Conservation (phyloP, 768 basidiomycete species). For the Termitomyces sp. region DNA sequence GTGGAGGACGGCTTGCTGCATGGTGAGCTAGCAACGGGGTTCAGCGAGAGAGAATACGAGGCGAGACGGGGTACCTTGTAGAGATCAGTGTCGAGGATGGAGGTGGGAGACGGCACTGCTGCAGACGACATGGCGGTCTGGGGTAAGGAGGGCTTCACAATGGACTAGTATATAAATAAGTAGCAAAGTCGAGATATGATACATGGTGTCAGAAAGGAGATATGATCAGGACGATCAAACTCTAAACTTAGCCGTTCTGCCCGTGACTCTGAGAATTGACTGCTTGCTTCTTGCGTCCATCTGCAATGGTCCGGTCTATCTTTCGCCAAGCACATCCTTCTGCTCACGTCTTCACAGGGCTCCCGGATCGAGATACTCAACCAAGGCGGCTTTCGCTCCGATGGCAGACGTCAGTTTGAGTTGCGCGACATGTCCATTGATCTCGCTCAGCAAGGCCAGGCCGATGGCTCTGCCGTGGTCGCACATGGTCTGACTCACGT, state of each 20-base stretch:
- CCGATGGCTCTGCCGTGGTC: constrained; percentile 83
- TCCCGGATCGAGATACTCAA: constrained; percentile 73
- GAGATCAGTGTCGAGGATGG: constrained; percentile 87
- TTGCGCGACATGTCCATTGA: constrained; percentile 78
- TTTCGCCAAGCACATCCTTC: not conserved
- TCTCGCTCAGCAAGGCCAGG: constrained; percentile 65
- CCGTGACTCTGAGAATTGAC: not conserved
- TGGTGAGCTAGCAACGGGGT: constrained; percentile 59
- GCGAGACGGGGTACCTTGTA: constrained; percentile 63
- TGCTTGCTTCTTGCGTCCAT: not conserved
- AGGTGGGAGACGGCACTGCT: constrained; percentile 27
- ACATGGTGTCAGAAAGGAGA: constrained; percentile 9
- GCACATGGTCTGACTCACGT: constrained; percentile 91
- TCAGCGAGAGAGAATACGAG: not conserved
- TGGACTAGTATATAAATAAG: not conserved
- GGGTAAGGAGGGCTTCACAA: not conserved
- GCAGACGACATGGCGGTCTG: constrained; percentile 35
- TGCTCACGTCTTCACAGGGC: constrained; percentile 23
- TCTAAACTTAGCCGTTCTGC: not conserved
- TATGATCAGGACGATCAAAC: constrained; percentile 9
- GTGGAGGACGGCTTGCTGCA: constrained; percentile 87
- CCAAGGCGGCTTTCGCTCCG: constrained; percentile 84
- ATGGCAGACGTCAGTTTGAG: constrained; percentile 90
- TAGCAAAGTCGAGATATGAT: not conserved
- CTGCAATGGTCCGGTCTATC: constrained; percentile 17